Conservation (phyloP, 106 monocot genomes). For the Alisma plantagoaquatica region DNA sequence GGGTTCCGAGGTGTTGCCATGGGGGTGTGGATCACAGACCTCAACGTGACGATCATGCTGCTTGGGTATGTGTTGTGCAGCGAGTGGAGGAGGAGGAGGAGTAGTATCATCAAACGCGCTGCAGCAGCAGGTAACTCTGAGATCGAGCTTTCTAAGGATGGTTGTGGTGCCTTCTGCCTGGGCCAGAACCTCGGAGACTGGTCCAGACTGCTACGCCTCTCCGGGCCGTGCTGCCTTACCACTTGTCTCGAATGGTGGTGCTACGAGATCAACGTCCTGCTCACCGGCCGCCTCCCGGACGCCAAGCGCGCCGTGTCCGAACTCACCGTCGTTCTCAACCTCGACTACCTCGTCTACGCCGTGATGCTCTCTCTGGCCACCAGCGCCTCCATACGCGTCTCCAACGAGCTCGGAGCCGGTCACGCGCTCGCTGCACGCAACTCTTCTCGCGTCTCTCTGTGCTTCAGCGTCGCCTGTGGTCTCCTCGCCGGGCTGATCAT, state of each 20-base stretch:
- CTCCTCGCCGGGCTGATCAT: constrained; percentile 23
- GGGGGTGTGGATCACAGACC: constrained; percentile 70
- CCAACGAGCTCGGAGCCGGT: constrained; percentile 70
- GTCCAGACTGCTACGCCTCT: constrained; percentile 21
- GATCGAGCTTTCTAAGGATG: too few species aligned
- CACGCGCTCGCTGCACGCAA: constrained; percentile 1
- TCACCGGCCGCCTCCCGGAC: constrained; percentile 48
- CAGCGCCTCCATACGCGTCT: constrained; percentile 51
- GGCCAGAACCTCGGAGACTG: constrained; percentile 19
- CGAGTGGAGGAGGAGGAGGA: constrained; percentile 20
- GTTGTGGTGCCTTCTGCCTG: too few species aligned
- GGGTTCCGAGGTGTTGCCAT: constrained; percentile 63
- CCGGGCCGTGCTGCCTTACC: constrained; percentile 39
- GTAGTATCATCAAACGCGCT: too few species aligned
- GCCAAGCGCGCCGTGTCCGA: constrained; percentile 32
- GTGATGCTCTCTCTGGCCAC: constrained; percentile 57
- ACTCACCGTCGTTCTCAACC: constrained; percentile 61
- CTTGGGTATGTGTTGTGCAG: constrained; percentile 24
- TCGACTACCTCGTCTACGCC: constrained; percentile 73
- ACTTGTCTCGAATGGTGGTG: constrained; percentile 86
- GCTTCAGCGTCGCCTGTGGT: constrained; percentile 14
- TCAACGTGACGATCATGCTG: constrained; percentile 35
- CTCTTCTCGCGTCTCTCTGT: constrained; percentile 28
- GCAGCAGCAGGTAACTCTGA: too few species aligned
- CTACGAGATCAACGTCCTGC: constrained; percentile 64